Base-by-base conservation (phyloP, 306 rosid genomes). In the Alnus rubra region DNA sequence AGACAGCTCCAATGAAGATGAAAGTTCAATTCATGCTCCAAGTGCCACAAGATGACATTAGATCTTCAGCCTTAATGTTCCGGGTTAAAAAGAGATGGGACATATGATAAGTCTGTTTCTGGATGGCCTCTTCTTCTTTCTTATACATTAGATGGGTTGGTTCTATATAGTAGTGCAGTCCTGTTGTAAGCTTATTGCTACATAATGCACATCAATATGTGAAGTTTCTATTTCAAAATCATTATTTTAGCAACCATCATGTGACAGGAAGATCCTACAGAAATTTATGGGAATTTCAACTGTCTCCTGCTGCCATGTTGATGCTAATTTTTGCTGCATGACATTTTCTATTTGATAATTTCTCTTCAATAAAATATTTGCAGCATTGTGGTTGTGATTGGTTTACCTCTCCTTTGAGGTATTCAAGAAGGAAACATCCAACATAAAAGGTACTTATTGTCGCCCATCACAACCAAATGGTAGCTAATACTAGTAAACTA, bases 41-140 rank as follows among this genome's bases (percentile, higher is more conserved):
- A 83, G 98, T 95, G 77, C 99, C 99, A 65, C 97, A 93, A 68
- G 96, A 93, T 59, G 90, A 91, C 87, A 88, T 95, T 45, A 88
- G 75, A 74, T 91, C 97, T 75, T 86, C 98, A 33, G 89, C 82
- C 68, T 85, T 95, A 79, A 91, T 95, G 97, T 90, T 95, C 87
- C 90, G 98, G 62, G 82, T 95, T 63, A 95, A 95, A 86, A 95
- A 93, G 88, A 90, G 99, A 91, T 91, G 97, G 98, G 99, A 95
- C 79, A 82, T 95, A 73, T 92, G 79, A 84, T 50, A 65, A 42
- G 51, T 71, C 76, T 19, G 14, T 69, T 76, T 69, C 48, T 5
- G 42, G 70, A 35, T n/a, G 39, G 33, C 31, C 72, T 9, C 7
- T 39, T 42, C 15, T n/a, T 30, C 72, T 68, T 68, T 68, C 72